phyloP scores from a whole-genome alignment of 208 protist species.

The Trypanosoma congolense region DNA sequence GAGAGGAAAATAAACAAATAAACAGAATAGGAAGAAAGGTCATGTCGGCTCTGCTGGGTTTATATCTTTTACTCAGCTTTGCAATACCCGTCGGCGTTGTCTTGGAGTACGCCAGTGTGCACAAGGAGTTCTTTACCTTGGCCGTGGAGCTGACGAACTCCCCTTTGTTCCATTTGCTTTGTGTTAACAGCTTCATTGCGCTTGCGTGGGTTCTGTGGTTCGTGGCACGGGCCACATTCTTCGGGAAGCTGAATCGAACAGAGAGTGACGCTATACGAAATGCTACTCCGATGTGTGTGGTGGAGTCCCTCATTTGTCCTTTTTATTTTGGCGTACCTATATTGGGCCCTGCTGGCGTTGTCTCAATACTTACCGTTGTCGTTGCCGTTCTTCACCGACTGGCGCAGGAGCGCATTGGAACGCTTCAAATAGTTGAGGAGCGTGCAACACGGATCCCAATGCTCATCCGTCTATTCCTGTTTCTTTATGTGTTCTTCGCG shows the following conservation, averaged over 20 bases:
- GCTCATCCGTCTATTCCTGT: conserved; percentile 16
- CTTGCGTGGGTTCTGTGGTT: conserved; percentile 32
- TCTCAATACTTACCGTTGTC: conserved; percentile 34
- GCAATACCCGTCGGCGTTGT: conserved; percentile 29
- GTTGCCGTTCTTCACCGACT: conserved; percentile 57
- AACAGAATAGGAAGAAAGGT: no score
- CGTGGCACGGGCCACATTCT: conserved; percentile 42
- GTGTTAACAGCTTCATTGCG: conserved; percentile 40
- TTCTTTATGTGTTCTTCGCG: conserved; percentile 11
- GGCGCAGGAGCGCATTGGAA: conserved; percentile 47
- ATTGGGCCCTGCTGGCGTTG: conserved; percentile 26
- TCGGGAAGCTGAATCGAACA: conserved; percentile 46
- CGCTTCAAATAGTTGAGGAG: conserved; percentile 18
- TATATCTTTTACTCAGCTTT: conserved; percentile 56
- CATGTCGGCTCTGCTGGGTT: conserved; percentile 6
- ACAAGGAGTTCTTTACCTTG: conserved; percentile 58
- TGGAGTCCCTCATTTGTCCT: conserved; percentile 48
- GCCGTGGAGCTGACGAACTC: conserved; percentile 67
- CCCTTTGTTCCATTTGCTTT: conserved; percentile 44
- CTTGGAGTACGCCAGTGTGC: conserved; percentile 50
- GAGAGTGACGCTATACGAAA: conserved; percentile 35
- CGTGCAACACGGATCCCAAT: conserved; percentile 9
- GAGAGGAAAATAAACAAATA: no score
- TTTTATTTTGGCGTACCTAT: conserved; percentile 30
- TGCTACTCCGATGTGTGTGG: conserved; percentile 38